These are phyloP conservation scores for Cavenderia fasciculata DNA, from an alignment of 78 protist species.

Conservation along the genomic window DNA sequence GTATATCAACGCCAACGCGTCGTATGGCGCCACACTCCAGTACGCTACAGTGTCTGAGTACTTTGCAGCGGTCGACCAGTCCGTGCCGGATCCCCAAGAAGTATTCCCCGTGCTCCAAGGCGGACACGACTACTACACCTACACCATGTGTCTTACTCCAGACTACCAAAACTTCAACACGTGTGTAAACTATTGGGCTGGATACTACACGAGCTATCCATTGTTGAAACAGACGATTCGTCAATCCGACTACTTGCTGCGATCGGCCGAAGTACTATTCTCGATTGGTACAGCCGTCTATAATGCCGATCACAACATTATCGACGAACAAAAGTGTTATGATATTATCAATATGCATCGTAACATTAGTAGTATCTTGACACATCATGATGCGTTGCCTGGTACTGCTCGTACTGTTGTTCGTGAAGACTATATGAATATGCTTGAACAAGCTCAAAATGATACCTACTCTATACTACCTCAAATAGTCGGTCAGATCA, in stretches of 20 bases:
- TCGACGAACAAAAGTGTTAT: neutral
- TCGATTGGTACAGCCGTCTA: neutral
- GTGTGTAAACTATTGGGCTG: slow-evolving; percentile 63
- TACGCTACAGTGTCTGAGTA: slow-evolving; percentile 44
- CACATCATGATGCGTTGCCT: slow-evolving; percentile 64
- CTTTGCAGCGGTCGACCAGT: neutral
- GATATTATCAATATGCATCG: slow-evolving; percentile 14
- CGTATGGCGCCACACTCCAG: neutral
- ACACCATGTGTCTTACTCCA: slow-evolving; percentile 19
- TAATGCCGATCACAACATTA: neutral
- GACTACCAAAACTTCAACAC: slow-evolving; percentile 37
- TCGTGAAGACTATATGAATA: slow-evolving; percentile 39
- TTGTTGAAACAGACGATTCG: slow-evolving; percentile 21
- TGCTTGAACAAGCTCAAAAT: slow-evolving; percentile 17
- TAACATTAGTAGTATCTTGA: slow-evolving; percentile 52
- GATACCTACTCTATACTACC: neutral
- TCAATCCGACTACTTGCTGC: slow-evolving; percentile 5
- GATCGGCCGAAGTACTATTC: slow-evolving; percentile 16
- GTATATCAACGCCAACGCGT: slow-evolving; percentile 34
- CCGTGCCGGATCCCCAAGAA: neutral
- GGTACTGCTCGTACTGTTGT: slow-evolving; percentile 33
- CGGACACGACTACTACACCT: slow-evolving; percentile 13
- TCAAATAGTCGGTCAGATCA: neutral
- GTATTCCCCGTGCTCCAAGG: no score
- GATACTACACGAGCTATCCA: slow-evolving; percentile 36